Base-by-base conservation (phyloP, 1,139 yeast genomes). In the Suhomyces bokatorum region DNA sequence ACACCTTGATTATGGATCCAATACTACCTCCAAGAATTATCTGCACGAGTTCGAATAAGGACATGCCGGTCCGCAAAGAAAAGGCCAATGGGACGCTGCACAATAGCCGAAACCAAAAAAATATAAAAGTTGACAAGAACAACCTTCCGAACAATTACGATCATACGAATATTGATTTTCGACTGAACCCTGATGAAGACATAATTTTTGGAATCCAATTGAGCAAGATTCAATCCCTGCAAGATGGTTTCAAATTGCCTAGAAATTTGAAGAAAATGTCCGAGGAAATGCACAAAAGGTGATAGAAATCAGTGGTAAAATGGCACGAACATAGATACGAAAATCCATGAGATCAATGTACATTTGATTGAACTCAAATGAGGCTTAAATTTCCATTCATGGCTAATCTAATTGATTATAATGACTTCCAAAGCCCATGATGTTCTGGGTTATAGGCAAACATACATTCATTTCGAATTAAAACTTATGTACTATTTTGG, bases 1-100 rank as follows among this genome's bases (percentile, higher is more conserved):
- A 53, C 40, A 56, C 55, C 20, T 48, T 70, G 30, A 47, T 65
- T 1, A 64, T 68, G 10, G 69, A 67, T 45, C 72, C 72, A 1
- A 45, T 62, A n/a, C 47, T 51, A 1, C 59, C 67, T 6, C 75
- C 75, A 0, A 54, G 49, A 42, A 52, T 64, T 20, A 49, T 57
- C 6, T 20, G 26, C 14, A 36, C 39, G 24, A n/a, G 32, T 16
- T 11, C n/a, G 6, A 10, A 26, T 9, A 26, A 12, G 29, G n/a
- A 26, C 29, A 10, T 12, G 29, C 13, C 3, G 29, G 24, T 20
- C 24, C 24, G 24, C 24, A 20, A 20, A 20, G 24, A 20, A 20
- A 5, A 6, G 6, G 8, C 6, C 7, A 20, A 20, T 20, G 24
- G 24, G 4, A 32, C 22, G 3, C 16, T 15, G 11, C 13, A 12